These are phyloP conservation scores for Triticum urartu DNA, from an alignment of 176 grass and related monocot genomes.

Conservation along the genomic window DNA sequence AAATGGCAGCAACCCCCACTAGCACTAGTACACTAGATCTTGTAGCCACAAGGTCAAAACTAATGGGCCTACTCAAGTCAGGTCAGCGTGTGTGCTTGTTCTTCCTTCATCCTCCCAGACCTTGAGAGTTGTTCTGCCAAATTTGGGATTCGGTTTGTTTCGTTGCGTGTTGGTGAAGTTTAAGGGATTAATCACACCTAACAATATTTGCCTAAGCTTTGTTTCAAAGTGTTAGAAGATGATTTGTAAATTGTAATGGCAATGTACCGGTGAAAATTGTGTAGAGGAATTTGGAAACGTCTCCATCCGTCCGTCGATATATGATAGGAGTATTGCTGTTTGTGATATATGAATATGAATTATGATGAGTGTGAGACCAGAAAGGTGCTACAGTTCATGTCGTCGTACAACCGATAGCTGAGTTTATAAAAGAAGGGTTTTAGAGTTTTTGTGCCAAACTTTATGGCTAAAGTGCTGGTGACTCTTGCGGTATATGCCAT, in stretches of 20 bases:
- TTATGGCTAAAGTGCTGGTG: not conserved
- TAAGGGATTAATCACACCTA: not conserved
- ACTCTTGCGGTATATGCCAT: constrained; percentile 32
- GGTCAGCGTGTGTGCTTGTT: constrained; percentile 5
- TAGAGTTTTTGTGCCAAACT: constrained; percentile 21
- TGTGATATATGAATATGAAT: not conserved
- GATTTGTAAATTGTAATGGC: not conserved
- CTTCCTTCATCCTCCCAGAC: constrained; percentile 3
- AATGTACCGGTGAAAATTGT: not conserved
- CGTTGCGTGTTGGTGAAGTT: not conserved
- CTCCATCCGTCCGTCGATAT: not conserved
- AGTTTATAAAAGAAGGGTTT: constrained; percentile 1
- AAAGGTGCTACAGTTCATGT: not conserved
- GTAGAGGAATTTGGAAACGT: not conserved
- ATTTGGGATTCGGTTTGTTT: not conserved
- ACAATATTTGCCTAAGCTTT: not conserved
- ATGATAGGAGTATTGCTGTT: constrained; percentile 14
- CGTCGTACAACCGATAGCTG: constrained; percentile 20
- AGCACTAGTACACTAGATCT: constrained; percentile 27
- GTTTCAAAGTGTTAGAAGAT: not conserved
- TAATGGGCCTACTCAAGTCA: constrained; percentile 12
- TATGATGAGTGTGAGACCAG: not conserved
- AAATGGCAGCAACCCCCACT: not conserved
- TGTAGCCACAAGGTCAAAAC: constrained; percentile 30
- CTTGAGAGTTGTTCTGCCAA: not conserved